Evolutionary conservation across 2,329 filamentous ascomycete genomes (phyloP), one percentile per base, ranked within the genome.

Genomic region (Verticillium tricorpus): DNA sequence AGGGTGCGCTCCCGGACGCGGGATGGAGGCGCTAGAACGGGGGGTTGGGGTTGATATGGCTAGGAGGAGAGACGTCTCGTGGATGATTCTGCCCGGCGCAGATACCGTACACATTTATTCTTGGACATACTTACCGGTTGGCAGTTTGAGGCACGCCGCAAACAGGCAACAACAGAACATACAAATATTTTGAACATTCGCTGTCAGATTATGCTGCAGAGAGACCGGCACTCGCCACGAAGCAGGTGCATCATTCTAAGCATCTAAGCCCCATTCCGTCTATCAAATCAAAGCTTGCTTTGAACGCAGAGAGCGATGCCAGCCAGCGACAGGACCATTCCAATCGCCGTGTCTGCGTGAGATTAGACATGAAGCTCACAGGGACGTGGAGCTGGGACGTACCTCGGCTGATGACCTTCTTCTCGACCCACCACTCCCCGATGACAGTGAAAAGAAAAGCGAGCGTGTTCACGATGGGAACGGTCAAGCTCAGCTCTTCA

Each of bases 401-500:
- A 93, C 91, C 86, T 80, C 87, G 84, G 67, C 88, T 91, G 64
- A 98, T 96, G 1, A 93, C 90, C 74, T 97, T 98, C 64, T 87
- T 87, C 70, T 97, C 94, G 1, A 94, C 92, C 81, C 89, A 96
- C 93, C 93, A 98, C 69, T 98, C 94, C 1, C 93, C 94, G 14
- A 97, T 71, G 2, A 97, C 93, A 0, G 94, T 98, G 71, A 97
- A 98, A n/a, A 98, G 76, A 69, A 98, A 98, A 0, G 94, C 94
- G 70, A 96, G 78, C 0, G 93, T 96, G 71, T 98, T 98, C 1
- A 94, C 93, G 65, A 98, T 95, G 1, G 94, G 94, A 1, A 98
- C 93, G 2, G 93, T 97, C 65, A 98, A 80, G 71, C 93, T 97
- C 68, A 98, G 73, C 75, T 98, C 94, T 95, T 68, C 5, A 59